Base-by-base conservation (phyloP, 2,329 filamentous ascomycete species). In the Pochonia chlamydosporia region DNA sequence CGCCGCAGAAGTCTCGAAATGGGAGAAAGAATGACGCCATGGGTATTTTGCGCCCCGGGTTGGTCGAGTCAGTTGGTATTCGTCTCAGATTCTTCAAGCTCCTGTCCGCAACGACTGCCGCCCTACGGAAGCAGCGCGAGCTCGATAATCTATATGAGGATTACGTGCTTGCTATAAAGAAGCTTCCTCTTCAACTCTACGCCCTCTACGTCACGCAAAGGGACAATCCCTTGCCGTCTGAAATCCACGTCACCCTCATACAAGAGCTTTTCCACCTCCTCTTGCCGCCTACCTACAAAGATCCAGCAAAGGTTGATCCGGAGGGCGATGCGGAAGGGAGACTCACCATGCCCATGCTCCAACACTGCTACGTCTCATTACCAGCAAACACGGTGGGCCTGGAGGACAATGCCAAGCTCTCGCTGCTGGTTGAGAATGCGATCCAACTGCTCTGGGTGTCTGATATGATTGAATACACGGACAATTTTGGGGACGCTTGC, bases 361-460 rank as follows among this genome's bases (percentile, higher is more conserved):
- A 75, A 57, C 61, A 71, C 37, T 83, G 82, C 57, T 91, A 82
- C 61, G 73, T 89, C 2, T 79, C 79, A 0, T 82, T 76, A 53
- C 72, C 84, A 0, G 85, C 87, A 1, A 82, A 79, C 49, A 80
- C 75, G 0, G 69, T 76, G 13, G 74, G 72, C 6, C 63, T 76
- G 1, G 75, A 79, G 18, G 85, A 89, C 52, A 91, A 93, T 55
- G 82, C 84, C 24, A 87, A 86, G 61, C 72, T 91, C 31, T 83
- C 84, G 2, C 65, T 91, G 9, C 63, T 87, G 25, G 67, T 89
- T 0, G 88, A 92, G 65, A 73, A 73, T 2, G 64, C 89, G 43
- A 58, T 88, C 25, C 73, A 82, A 40, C 66, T 82, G 6, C 63
- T 78, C 3, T 75, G 71, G 64, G 47, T 49, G 3, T 57, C 60